Base-by-base conservation (phyloP, 2,329 filamentous ascomycete genomes). In the Clonostachys solani region DNA sequence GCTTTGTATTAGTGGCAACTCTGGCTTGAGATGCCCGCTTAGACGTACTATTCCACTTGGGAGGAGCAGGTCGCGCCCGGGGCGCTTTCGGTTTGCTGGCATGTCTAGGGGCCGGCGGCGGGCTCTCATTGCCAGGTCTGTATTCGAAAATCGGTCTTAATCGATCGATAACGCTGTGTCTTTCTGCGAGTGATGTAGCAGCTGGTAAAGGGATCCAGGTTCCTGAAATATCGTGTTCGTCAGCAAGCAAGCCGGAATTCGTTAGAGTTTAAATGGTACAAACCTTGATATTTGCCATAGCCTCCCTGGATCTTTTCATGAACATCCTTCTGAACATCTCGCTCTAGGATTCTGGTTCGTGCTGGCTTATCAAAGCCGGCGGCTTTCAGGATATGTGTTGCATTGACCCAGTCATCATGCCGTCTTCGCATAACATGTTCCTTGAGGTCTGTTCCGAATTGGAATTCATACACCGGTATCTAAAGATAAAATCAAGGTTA, bases 261-360 rank as follows among this genome's bases (percentile, higher is more conserved):
- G n/a, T 33, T 7, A 9, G 29, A 34, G 23, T 17, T 13, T 16
- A 4, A 13, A 33, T 36, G 38, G 10, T 23, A 57, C 68, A 41
- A 61, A 89, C 87, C 92, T 74, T 99, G 94, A 58, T 97, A 99
- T 81, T 97, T 97, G 59, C 94, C 94, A 66, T 97, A 97, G 15
- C 94, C 94, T 54, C 92, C 94, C 64, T 99, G 94, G 6, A 99
- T 92, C 72, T 99, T 99, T 71, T 97, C 94, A 63, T 99, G 94
- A 6, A 87, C 79, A 40, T 95, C 92, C 66, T 96, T 96, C 61
- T 99, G 94, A 8, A 99, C 92, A 62, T 99, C 94, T 54, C 94
- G 83, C 71, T 99, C 94, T 6, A 99, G 79, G 48, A 99, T 97
- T 53, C 94, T 83, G 38, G 94, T 99, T 63, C 94, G 80, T 12